phyloP scores from a whole-genome alignment of 805 yeast genomes.

The Trichomonascus vanleenenianus region DNA sequence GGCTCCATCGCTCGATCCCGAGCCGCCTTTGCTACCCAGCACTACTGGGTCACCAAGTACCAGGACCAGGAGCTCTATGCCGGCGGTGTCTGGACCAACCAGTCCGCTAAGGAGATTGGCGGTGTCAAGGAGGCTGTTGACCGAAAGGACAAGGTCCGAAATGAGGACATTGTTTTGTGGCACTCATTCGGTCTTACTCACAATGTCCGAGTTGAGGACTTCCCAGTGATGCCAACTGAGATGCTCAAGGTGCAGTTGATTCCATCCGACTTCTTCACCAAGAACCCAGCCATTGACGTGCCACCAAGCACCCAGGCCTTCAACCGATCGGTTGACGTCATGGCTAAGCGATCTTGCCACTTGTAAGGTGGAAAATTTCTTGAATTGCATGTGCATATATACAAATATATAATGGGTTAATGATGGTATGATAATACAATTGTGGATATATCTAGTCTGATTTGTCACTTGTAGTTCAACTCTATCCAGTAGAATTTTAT shows the following conservation, averaged over 20 bases:
- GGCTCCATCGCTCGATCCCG: constrained; percentile 61
- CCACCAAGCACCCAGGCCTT: constrained; percentile 63
- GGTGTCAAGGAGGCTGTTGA: constrained; percentile 61
- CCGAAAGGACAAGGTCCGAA: constrained; percentile 55
- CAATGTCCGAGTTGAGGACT: constrained; percentile 75
- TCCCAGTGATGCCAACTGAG: constrained; percentile 88
- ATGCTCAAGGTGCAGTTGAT: constrained; percentile 57
- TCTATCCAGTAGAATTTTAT: too few species aligned
- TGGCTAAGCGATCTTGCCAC: constrained; percentile 20
- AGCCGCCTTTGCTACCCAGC: constrained; percentile 71
- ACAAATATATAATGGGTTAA: neutral
- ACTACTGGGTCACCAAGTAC: constrained; percentile 76
- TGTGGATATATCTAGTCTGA: too few species aligned
- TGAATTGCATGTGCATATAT: neutral
- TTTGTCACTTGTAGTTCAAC: too few species aligned
- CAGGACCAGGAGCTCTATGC: constrained; percentile 65
- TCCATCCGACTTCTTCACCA: constrained; percentile 69
- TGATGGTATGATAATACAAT: too few species aligned
- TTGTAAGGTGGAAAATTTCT: constrained; percentile 2
- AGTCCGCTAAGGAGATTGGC: constrained; percentile 64
- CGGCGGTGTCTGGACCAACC: constrained; percentile 84
- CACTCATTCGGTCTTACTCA: constrained; percentile 77
- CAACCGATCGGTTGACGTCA: constrained; percentile 48
- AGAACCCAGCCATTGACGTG: constrained; percentile 69
- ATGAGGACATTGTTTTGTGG: constrained; percentile 73